Percentiles rank a stretch among this genome's conserved stretches.
phyloP scores from a whole-genome alignment of 139 green algal species.

The Astrephomene gubernaculifera region DNA sequence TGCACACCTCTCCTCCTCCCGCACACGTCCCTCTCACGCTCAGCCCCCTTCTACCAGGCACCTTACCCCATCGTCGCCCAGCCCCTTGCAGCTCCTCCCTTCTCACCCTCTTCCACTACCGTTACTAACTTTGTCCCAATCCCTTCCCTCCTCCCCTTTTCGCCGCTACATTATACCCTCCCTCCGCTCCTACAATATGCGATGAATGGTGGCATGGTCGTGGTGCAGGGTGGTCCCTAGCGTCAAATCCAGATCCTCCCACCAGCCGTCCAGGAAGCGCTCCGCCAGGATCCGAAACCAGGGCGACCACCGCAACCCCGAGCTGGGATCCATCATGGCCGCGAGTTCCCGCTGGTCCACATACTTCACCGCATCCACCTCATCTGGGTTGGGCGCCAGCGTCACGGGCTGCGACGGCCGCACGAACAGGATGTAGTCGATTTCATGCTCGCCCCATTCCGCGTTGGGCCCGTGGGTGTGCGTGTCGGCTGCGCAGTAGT shows the following conservation, averaged over 20 bases:
- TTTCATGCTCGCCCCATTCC: conserved; percentile 93
- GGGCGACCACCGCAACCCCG: conserved; percentile 85
- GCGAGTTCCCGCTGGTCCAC: conserved; percentile 75
- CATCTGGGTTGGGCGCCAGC: conserved; percentile 76
- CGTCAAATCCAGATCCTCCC: conserved; percentile 78
- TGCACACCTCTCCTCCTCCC: too few species aligned
- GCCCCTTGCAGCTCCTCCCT: too few species aligned
- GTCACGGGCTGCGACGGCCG: conserved; percentile 43
- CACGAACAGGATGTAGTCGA: conserved; percentile 96
- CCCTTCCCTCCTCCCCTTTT: too few species aligned
- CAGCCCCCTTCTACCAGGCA: too few species aligned
- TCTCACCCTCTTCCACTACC: too few species aligned
- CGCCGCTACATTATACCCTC: too few species aligned
- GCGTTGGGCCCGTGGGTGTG: conserved; percentile 63
- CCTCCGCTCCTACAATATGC: conserved; percentile 24
- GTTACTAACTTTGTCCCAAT: too few species aligned
- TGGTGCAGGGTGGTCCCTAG: conserved; percentile 60
- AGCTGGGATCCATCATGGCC: conserved; percentile 81
- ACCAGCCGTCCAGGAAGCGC: conserved; percentile 89
- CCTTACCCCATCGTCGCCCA: too few species aligned
- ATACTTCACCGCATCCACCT: conserved; percentile 58
- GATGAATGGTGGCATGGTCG: conserved; percentile 72
- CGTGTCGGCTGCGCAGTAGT: conserved; percentile 92
- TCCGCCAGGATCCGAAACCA: conserved; percentile 97
- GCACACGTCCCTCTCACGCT: too few species aligned